Base-by-base conservation (phyloP, 176 grass and related monocot species). In the Paspalum notatum region DNA sequence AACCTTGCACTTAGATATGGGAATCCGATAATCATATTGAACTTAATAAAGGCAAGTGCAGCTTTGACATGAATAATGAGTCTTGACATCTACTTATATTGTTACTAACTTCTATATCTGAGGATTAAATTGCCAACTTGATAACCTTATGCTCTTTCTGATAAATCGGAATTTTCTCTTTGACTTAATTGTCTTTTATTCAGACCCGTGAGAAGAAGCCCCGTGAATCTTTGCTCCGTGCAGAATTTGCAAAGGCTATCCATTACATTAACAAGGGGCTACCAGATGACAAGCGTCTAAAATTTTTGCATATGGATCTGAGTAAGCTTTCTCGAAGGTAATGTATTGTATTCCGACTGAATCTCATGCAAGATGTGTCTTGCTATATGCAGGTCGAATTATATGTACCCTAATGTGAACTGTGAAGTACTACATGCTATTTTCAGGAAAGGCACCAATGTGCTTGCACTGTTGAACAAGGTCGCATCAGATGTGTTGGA, bases 281-380 rank as follows among this genome's bases (percentile, higher is more conserved):
- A 53, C 50, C 90, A 37, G 87, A 91, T 60, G 88, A 96, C 62
- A 82, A 76, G 24, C 82, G 82, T 62, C 86, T 99, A 26, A 92
- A 82, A 74, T 99, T 99, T 83, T 85, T 99, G 80, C 97, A 99
- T 82, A 95, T 94, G 97, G 97, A 99, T 93, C 87, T 99, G 48
- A 89, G 91, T 85, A 99, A 95, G 66, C 93, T 96, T 72, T 89
- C 88, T 82, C 84, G 91, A 85, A 99, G 90, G 97, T 99, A 80
- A 78, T 72, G 40, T 58, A 51, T 68, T 68, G 15, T 61, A 25
- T 66, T 68, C 10, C 18, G 73, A 66, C 44, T 7, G 18, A 37
- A 58, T 72, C 52, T 72, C 85, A 49, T 77, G 6, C 15, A 54
- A 85, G 32, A n/a, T 66, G 48, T 21, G 50, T 20, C 18, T 25